Evolutionary conservation across 73 alveolate species (phyloP).

Genomic region (Stentor roeselii): DNA sequence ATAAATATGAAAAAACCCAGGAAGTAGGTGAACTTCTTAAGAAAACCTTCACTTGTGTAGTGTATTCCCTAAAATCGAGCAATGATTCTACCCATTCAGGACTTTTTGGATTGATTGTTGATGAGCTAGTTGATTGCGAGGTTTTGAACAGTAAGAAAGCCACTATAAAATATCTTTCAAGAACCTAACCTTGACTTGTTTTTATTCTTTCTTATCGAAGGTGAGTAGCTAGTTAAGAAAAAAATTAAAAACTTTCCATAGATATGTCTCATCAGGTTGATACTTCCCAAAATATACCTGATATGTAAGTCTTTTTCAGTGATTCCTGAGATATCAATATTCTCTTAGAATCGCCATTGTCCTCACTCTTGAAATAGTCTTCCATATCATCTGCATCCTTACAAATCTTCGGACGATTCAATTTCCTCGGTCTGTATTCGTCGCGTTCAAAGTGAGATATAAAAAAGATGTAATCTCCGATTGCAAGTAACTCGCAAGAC

Average conservation of each 20-base stretch:
- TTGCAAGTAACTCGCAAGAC: background rate
- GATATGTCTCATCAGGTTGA: background rate
- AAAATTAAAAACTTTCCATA: background rate
- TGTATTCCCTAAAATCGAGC: conserved; percentile 8
- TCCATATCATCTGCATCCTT: background rate
- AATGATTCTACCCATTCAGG: background rate
- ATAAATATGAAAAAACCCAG: conserved; percentile 64
- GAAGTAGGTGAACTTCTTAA: conserved; percentile 23
- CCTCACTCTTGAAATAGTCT: background rate
- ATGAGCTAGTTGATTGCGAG: background rate
- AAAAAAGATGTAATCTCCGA: background rate
- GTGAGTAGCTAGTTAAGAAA: background rate
- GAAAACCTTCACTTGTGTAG: background rate
- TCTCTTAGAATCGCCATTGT: background rate
- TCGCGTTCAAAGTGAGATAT: background rate
- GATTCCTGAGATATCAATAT: background rate
- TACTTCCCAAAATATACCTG: background rate
- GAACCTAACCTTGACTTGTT: background rate
- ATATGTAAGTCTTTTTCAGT: too few relatives aligned
- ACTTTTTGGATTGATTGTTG: background rate
- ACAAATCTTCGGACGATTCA: background rate
- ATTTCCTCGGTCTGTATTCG: background rate
- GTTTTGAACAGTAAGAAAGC: conserved; percentile 15
- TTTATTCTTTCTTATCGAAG: background rate
- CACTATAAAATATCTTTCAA: conserved; percentile 19